Evolutionary conservation across 768 basidiomycete genomes (phyloP), one percentile per base, ranked within the genome.

Genomic region (Boletus barrowsii): DNA sequence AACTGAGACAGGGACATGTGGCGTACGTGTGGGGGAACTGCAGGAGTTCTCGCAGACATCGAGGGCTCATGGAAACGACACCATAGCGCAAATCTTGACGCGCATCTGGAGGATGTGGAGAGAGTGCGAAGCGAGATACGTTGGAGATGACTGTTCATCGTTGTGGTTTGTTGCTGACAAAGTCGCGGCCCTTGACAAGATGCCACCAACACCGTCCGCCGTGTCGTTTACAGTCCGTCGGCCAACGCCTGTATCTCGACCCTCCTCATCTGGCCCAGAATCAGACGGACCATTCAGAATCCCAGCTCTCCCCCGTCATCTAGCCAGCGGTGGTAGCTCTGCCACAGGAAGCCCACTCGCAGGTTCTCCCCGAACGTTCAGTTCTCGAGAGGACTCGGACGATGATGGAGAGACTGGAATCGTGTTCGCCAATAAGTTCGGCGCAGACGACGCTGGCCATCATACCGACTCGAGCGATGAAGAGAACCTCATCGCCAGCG

Each of bases 221-320:
- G 79, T 94, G 39, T 94, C 93, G 1, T 95, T 96, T 71, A 93
- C 88, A 2, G 79, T 96, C 53, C 83, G 90, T 41, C 80, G 90
- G 9, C 93, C 93, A 0, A 84, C 83, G 0, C 87, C 89, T 1
- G 66, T 77, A 0, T 86, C 88, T 7, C 79, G 87, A 11, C 78
- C 79, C 17, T 67, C 76, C 0, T 88, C 88, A 0, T 79, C 84
- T 32, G 85, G 83, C 10, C 75, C 79, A 41, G 88, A 87, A 39
- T 84, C 84, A 0, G 85, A 84, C 57, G 68, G 72, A 0, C 67
- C 69, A 18, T 85, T 86, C 73, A 88, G 80, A 62, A 61, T 81
- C 6, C 83, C 84, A 15, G 70, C 81, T 1, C 65, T 88, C n/a
- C 87, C 87, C 6, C 79, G 79, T 17, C 85, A 79, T 66, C 71